These are phyloP conservation scores for Wilcoxina mikolae DNA, from an alignment of 495 filamentous ascomycete genomes.

Conservation along the genomic window DNA sequence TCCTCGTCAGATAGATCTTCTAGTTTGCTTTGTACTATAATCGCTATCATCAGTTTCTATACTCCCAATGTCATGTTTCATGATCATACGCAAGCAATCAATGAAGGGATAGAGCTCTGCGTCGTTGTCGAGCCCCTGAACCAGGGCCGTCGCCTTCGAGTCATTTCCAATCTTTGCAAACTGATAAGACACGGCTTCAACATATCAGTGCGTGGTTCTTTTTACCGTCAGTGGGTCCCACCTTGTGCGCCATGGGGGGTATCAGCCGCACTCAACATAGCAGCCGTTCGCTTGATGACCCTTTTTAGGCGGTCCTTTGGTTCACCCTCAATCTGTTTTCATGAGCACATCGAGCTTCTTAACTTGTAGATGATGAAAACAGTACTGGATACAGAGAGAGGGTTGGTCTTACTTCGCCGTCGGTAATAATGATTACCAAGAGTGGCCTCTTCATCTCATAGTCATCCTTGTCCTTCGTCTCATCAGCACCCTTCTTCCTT, in stretches of 20 bases:
- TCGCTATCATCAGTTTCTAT: too few species aligned
- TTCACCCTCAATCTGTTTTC: slow-evolving; percentile 47
- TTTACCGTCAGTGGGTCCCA: slow-evolving; percentile 29
- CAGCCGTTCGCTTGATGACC: slow-evolving; percentile 31
- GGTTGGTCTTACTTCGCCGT: slow-evolving; percentile 39
- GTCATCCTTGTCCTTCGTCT: too few species aligned
- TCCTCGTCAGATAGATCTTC: too few species aligned
- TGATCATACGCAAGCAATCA: slow-evolving; percentile 34
- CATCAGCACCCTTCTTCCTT: too few species aligned
- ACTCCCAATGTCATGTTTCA: too few species aligned
- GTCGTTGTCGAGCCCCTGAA: slow-evolving; percentile 45
- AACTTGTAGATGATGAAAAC: not conserved
- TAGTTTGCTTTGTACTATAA: too few species aligned
- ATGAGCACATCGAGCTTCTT: not conserved
- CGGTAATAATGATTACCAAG: slow-evolving; percentile 53
- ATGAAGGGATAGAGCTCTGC: slow-evolving; percentile 42
- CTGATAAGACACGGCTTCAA: slow-evolving; percentile 47
- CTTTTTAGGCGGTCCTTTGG: slow-evolving; percentile 38
- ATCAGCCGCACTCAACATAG: not conserved
- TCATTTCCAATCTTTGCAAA: slow-evolving; percentile 62
- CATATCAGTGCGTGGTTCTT: too few species aligned
- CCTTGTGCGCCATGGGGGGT: not conserved
- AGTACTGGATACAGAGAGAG: too few species aligned
- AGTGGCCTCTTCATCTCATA: slow-evolving; percentile 41
- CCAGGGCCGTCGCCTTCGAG: slow-evolving; percentile 44